Conservation (phyloP, 2,329 filamentous ascomycete genomes). For the Ascochyta viciae-villosae region DNA sequence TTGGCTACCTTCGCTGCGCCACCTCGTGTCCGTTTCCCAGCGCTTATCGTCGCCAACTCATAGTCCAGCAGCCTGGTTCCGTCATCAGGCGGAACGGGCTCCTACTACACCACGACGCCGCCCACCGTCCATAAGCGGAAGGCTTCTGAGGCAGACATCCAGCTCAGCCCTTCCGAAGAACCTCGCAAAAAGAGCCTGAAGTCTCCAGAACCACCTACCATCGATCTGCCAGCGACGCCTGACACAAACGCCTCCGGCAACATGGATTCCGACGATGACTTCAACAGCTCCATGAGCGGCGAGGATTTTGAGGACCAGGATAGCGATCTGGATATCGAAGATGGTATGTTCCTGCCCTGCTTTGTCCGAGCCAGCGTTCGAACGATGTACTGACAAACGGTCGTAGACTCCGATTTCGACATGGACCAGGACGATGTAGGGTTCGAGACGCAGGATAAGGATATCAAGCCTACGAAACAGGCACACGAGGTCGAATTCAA, state of each 20-base stretch:
- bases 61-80: slow-evolving; percentile 46
- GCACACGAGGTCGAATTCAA: slow-evolving; percentile 86
- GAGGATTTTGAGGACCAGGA: slow-evolving; percentile 78
- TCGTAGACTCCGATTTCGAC: slow-evolving; percentile 58
- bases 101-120: slow-evolving; percentile 47
- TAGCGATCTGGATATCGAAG: slow-evolving; percentile 67
- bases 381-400: slow-evolving; percentile 27
- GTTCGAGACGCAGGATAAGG: slow-evolving; percentile 70
- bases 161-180: slow-evolving; percentile 33
- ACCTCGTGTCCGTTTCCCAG: slow-evolving; percentile 12
- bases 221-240: slow-evolving; percentile 42
- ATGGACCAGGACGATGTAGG: slow-evolving; percentile 67
- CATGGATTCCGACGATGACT: slow-evolving; percentile 97
- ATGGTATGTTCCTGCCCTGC: slow-evolving; percentile 40
- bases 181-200: slow-evolving; percentile 40
- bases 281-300: slow-evolving; percentile 83
- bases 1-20: slow-evolving; percentile 16
- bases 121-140: slow-evolving; percentile 49
- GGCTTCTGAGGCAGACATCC: slow-evolving; percentile 46
- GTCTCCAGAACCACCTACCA: slow-evolving; percentile 24
- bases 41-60: slow-evolving; percentile 23
- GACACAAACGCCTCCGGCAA: slow-evolving; percentile 52
- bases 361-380: not conserved
- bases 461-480: slow-evolving; percentile 75
- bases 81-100: slow-evolving; percentile 50